Conservation (phyloP, 768 basidiomycete species). For the Pisolithus orientalis region DNA sequence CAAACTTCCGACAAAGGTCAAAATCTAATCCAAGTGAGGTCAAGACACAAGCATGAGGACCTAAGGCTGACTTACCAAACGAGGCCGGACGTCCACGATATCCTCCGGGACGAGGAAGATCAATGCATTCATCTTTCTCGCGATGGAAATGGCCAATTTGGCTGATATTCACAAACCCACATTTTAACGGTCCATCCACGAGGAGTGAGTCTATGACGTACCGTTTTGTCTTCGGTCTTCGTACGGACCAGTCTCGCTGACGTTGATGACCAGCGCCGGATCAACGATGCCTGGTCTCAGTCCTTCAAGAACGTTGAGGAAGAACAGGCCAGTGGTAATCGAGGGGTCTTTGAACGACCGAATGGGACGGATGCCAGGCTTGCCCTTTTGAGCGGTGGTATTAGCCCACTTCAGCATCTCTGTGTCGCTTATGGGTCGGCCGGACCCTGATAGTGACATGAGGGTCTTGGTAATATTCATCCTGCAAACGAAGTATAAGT, state of each 20-base stretch:
- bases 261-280: conserved; percentile 65
- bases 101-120: conserved; percentile 98
- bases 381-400: conserved; percentile 70
- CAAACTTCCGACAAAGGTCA: conserved; percentile 93
- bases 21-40: conserved; percentile 47
- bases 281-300: conserved; percentile 95
- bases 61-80: conserved; percentile 54
- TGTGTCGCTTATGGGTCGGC: conserved; percentile 80
- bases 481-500: conserved; percentile 27
- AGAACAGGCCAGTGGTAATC: conserved; percentile 84
- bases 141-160: conserved; percentile 96
- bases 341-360: conserved; percentile 93
- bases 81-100: conserved; percentile 89
- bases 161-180: conserved; percentile 41
- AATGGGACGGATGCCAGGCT: conserved; percentile 55
- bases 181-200: neutral
- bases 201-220: conserved; percentile 31
- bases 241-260: conserved; percentile 57
- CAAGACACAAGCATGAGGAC: neutral
- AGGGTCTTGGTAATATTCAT: conserved; percentile 91
- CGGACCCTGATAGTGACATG: conserved; percentile 59
- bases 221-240: conserved; percentile 93
- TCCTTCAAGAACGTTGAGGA: conserved; percentile 87
- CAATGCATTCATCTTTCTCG: conserved; percentile 93
- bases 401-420: conserved; percentile 98